These are phyloP conservation scores for Colletotrichum brevisporum DNA, from an alignment of 2,329 filamentous ascomycete genomes.

Conservation along the genomic window DNA sequence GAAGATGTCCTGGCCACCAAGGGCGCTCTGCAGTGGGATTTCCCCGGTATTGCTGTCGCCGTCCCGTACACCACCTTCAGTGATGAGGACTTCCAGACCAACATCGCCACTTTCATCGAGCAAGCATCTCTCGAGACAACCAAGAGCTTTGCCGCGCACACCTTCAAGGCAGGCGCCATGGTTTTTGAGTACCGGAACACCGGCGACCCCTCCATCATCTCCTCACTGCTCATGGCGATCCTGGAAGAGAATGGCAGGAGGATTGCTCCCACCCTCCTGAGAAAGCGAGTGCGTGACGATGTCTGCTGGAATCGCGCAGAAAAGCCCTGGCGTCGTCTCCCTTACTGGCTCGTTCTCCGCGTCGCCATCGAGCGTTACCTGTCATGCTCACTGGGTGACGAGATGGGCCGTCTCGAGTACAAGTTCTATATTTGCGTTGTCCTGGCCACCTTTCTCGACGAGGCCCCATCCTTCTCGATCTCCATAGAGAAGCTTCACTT, in stretches of 20 bases:
- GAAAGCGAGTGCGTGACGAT: constrained; percentile 76
- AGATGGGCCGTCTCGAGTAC: constrained; percentile 64
- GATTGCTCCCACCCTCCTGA: constrained; percentile 54
- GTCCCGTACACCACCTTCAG: constrained; percentile 54
- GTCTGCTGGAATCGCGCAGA: constrained; percentile 63
- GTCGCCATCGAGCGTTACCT: constrained; percentile 70
- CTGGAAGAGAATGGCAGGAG: constrained; percentile 67
- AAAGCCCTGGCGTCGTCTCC: constrained; percentile 73
- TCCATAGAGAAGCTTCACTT: constrained; percentile 53
- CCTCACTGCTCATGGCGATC: constrained; percentile 71
- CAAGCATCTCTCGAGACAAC: constrained; percentile 68
- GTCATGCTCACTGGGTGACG: constrained; percentile 52
- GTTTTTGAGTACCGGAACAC: constrained; percentile 72
- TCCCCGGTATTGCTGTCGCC: constrained; percentile 68
- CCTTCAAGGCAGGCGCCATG: constrained; percentile 64
- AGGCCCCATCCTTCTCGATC: constrained; percentile 47
- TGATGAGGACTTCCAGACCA: constrained; percentile 43
- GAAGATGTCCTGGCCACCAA: constrained; percentile 65
- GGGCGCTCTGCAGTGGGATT: constrained; percentile 69
- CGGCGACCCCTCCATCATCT: constrained; percentile 68
- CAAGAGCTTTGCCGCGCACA: constrained; percentile 65
- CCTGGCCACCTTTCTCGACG: constrained; percentile 61
- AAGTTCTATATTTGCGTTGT: constrained; percentile 69
- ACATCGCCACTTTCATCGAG: constrained; percentile 67
- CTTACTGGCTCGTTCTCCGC: constrained; percentile 74